A percentile compares a stretch with the other conserved stretches of the same genome.
phyloP scores from a whole-genome alignment of 2,329 filamentous ascomycete species.

The Aspergillus aculeatinus region DNA sequence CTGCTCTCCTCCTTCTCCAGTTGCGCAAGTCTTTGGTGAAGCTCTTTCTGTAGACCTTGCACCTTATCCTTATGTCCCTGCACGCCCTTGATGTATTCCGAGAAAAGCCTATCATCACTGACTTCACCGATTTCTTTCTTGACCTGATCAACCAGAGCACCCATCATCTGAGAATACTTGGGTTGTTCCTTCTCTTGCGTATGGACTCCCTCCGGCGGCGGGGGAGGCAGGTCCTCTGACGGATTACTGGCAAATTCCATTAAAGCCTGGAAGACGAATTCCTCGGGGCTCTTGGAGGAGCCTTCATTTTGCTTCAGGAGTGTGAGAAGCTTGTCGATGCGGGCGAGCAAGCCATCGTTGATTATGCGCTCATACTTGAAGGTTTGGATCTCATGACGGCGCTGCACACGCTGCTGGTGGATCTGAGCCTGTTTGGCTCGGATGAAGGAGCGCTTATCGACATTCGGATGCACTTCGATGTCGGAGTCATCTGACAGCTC shows the following conservation, averaged over 20 bases:
- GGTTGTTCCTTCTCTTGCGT: constrained; percentile 71
- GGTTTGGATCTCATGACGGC: constrained; percentile 84
- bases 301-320: constrained; percentile 73
- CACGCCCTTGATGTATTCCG: constrained; percentile 76
- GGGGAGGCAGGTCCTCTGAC: constrained; percentile 71
- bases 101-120: constrained; percentile 68
- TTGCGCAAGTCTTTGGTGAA: constrained; percentile 71
- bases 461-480: constrained; percentile 96
- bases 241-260: constrained; percentile 75
- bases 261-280: constrained; percentile 84
- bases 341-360: constrained; percentile 84
- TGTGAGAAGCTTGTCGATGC: constrained; percentile 75
- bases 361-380: constrained; percentile 86
- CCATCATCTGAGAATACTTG: constrained; percentile 96
- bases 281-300: constrained; percentile 64
- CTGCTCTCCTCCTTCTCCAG: constrained; percentile 79
- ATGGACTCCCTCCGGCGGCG: constrained; percentile 76
- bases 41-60: constrained; percentile 70
- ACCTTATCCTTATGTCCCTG: constrained; percentile 76
- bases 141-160: constrained; percentile 89
- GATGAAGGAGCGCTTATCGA: constrained; percentile 98
- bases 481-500: constrained; percentile 98
- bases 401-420: constrained; percentile 81
- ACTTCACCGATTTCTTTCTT: constrained; percentile 77
- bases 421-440: constrained; percentile 97